phyloP scores from a whole-genome alignment of 139 green algal species.

The Tetraselmis striata region DNA sequence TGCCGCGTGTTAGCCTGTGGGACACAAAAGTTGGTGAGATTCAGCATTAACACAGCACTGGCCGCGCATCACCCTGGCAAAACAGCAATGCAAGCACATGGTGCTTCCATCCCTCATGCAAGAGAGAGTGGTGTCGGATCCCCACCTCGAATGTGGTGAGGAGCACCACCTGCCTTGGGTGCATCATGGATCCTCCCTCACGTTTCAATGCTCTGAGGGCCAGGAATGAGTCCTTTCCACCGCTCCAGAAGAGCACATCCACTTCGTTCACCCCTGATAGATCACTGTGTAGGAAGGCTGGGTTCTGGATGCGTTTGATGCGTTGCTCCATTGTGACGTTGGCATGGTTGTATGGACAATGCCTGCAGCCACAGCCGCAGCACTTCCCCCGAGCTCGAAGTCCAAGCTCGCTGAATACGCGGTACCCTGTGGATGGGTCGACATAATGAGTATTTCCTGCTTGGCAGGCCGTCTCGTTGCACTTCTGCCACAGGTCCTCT shows the following conservation, averaged over 20 bases:
- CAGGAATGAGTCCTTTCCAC: slow-evolving; percentile 11
- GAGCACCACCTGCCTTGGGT: not conserved
- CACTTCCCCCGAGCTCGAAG: not conserved
- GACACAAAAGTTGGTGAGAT: too few relatives aligned
- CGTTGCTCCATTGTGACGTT: not conserved
- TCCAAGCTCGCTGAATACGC: slow-evolving; percentile 5
- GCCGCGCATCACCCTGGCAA: too few relatives aligned
- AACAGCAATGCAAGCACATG: too few relatives aligned
- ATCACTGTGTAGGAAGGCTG: not conserved
- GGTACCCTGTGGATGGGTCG: slow-evolving; percentile 5
- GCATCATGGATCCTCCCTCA: not conserved
- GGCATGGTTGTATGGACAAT: slow-evolving; percentile 7
- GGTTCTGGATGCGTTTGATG: not conserved
- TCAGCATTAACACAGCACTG: too few relatives aligned
- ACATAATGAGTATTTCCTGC: not conserved
- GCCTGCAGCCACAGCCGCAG: slow-evolving; percentile 10
- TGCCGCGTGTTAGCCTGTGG: not conserved
- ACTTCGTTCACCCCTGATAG: not conserved
- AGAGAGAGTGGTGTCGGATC: too few relatives aligned
- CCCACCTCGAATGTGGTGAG: slow-evolving; percentile 9
- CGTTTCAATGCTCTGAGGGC: slow-evolving; percentile 4
- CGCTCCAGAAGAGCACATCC: slow-evolving; percentile 12
- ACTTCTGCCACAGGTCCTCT: not conserved
- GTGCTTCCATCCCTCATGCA: too few relatives aligned
- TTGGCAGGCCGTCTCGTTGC: not conserved